Evolutionary conservation across 176 grass and related monocot genomes (phyloP), one percentile per base, ranked within the genome.

Genomic region (Luzula sylvatica): DNA sequence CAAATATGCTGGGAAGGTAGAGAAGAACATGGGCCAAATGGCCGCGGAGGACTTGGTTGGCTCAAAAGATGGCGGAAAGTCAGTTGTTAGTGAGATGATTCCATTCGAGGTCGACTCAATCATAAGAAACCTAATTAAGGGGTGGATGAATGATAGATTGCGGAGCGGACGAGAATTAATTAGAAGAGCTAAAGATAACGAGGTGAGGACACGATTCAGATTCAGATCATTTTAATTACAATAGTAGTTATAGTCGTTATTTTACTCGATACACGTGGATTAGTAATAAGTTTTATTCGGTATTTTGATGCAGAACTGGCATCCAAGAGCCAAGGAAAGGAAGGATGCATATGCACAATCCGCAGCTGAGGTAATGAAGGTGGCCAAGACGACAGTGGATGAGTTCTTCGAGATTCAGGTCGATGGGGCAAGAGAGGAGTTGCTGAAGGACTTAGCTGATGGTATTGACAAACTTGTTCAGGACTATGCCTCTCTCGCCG

Each of bases 331-430:
- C 13, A 89, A 83, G 48, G 30, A 35, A 7, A 35, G 1, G 30
- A 14, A 45, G 0, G 86, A 89, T 65, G 79, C 79, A 4, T 82
- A 83, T 20, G 86, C 79, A 2, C 57, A 89, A 23, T 89, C 75
- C 6, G 79, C 72, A 5, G 72, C 79, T 22, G 79, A 89, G 67
- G 72, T 89, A 26, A 76, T 83, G 79, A 83, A 76, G 65, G 41
- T 89, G 15, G 63, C 75, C 17, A 89, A 80, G 68, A 47, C 56
- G 47, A 89, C 72, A 1, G 67, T 73, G 47, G 86, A 89, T 3
- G 79, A 77, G 63, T 71, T 89, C 56, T 72, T 73, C 3, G 79
- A 83, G 64, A 73, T 89, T 40, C 63, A 79, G 74, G 66, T 59
- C 11, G 20, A 47, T 12, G 50, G 40, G 12, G 56, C 58, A 27